Evolutionary conservation across 73 alveolate genomes (phyloP), one percentile per base, ranked within the genome.

Genomic region (Halteria grandinella): DNA sequence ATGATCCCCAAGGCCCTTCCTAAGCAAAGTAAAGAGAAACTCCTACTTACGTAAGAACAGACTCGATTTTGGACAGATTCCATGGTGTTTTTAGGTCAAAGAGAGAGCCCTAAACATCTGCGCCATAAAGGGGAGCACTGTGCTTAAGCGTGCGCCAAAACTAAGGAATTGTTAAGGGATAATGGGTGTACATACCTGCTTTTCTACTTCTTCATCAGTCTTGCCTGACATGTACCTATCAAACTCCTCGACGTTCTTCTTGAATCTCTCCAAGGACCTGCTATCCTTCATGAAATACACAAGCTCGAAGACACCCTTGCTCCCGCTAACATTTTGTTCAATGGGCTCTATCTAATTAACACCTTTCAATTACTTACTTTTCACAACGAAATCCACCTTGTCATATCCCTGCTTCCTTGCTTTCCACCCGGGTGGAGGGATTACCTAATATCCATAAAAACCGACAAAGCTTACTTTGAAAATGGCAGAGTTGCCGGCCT

Each of bases 71-170:
- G 23, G 80, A 53, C 24, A 92, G 85, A 62, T 92, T 92, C 96
- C 96, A 92, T 6, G 51, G 66, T 37, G 53, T 74, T 6, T 78
- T 91, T 53, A 52, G 53, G 66, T 92, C 96, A 59, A 92, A 75
- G 1, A 92, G 78, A 11, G 90, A 47, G 27, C 82, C 85, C 17
- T 69, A 52, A 28, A 91, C 78, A 53, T 92, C 98, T 0, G 98
- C 95, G 10, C 98, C 98, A 44, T 92, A 92, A 2, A 92, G 84
- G 29, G 98, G 96, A 31, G 98, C 89, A 55, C 89, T 84, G 51
- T 78, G 86, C 60, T 92, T 88, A 21, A 92, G 58, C 12, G 89
- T 85, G 57, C 69, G 85, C 98, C 98, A 92, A 59, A 88, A 92
- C 87, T 85, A 41, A 4, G 36, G 14, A 52, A 52, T n/a, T n/a